Evolutionary conservation across 768 basidiomycete genomes (phyloP), one percentile per base, ranked within the genome.

Genomic region (Pleurotus salmoneostramineus): DNA sequence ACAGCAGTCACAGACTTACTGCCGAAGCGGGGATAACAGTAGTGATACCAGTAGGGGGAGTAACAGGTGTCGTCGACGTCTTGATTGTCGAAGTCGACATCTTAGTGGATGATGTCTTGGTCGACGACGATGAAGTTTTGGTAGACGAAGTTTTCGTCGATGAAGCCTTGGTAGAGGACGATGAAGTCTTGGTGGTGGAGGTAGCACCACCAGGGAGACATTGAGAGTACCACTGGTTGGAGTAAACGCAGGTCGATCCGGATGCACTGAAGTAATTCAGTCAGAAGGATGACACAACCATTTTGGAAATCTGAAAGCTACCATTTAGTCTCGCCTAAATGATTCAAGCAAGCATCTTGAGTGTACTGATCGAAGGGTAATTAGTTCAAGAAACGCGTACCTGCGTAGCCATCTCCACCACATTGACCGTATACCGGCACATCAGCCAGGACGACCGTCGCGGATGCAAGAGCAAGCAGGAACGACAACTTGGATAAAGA

Each of bases 401-500:
- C 66, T 11, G 65, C 63, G 63, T 64, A 67, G 34, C 37, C 36
- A 34, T 8, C 34, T 12, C 66, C 66, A 34, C 66, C 66, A 36
- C 66, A 67, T 55, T 66, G 66, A 10, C 66, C 66, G 32, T 63
- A 67, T 6, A 66, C 34, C 3, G 66, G 66, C 14, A 66, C 65
- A 40, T 46, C 58, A 14, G 62, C 62, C 27, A 58, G 42, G 40
- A 54, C 62, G 37, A 34, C 31, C 15, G 52, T 42, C 17, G 60
- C 59, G 42, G 56, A 11, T 36, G 50, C 15, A 46, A 63, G 56
- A 32, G 60, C 37, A 40, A 40, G 37, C 1, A 40, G n/a, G 10
- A n/a, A 8, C 8, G 37, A 40, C 3, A 40, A 40, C 37, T 40
- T 40, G 10, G 37, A 40, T 8, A 40, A 40, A 8, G 37, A 40